Conservation (phyloP, 768 basidiomycete species). For the Dioszegia hungarica region DNA sequence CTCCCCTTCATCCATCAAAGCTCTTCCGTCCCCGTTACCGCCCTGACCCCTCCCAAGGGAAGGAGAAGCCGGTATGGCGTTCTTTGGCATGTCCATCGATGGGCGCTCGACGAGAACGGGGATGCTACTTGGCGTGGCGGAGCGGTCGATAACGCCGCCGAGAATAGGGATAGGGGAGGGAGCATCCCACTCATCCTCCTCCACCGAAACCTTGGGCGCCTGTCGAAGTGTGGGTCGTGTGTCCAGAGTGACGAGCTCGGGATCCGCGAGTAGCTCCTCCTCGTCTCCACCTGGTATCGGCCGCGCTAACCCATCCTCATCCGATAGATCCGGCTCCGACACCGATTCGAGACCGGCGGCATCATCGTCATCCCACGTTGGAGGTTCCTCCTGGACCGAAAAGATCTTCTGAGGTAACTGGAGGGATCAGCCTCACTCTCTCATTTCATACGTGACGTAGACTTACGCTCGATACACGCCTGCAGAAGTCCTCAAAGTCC, state of each 20-base stretch:
- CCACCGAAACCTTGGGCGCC: neutral
- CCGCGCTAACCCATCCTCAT: neutral
- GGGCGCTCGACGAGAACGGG: constrained; percentile 8
- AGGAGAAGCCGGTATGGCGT: neutral
- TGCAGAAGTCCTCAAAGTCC: constrained; percentile 79
- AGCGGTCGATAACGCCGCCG: neutral
- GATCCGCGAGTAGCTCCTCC: neutral
- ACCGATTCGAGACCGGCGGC: constrained; percentile 73
- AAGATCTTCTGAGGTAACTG: constrained; percentile 67
- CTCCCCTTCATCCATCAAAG: too few relatives aligned
- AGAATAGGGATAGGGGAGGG: neutral
- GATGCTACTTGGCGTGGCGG: constrained; percentile 1
- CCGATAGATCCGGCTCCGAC: constrained; percentile 60
- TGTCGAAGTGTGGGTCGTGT: neutral
- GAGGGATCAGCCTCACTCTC: neutral
- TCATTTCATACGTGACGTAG: neutral
- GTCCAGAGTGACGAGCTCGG: neutral
- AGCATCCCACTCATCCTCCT: neutral
- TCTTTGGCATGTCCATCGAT: constrained; percentile 1
- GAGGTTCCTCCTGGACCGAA: constrained; percentile 80
- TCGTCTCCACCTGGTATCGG: neutral
- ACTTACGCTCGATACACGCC: constrained; percentile 67
- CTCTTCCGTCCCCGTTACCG: too few relatives aligned
- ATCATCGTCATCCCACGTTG: constrained; percentile 65
- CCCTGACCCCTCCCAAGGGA: too few relatives aligned